A percentile compares a stretch with the other conserved stretches of the same genome.
phyloP scores from a whole-genome alignment of 225 moss, liverwort and hornwort genomes.

The Thuidium tamariscinum region DNA sequence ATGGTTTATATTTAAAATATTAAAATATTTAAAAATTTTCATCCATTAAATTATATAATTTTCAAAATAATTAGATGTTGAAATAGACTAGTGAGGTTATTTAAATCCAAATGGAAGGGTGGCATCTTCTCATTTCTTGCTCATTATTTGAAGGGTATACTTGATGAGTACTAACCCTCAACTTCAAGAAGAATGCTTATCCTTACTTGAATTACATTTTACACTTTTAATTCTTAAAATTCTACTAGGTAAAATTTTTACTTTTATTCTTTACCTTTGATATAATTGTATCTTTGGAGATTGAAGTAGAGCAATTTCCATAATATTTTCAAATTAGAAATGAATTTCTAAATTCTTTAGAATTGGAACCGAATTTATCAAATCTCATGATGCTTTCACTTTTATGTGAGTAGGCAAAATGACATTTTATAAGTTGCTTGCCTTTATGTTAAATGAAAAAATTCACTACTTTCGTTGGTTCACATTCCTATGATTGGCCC shows the following conservation, averaged over 20 bases:
- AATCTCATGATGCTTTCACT: not conserved
- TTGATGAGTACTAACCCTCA: accelerated
- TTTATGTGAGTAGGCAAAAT: not conserved
- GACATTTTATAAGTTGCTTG: accelerated
- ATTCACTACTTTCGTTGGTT: too few relatives aligned
- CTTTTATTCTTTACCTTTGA: accelerated
- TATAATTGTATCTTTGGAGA: not conserved
- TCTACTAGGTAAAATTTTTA: not conserved
- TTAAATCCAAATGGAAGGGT: accelerated
- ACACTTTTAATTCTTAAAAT: not conserved
- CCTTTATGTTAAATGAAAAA: not conserved
- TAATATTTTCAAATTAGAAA: not conserved
- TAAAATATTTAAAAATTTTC: not conserved
- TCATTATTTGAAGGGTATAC: not conserved
- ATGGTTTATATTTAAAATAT: not conserved
- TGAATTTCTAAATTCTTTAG: accelerated
- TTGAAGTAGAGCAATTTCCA: not conserved
- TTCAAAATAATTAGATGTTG: not conserved
- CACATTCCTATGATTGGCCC: too few relatives aligned
- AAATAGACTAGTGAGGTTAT: not conserved
- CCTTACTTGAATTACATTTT: not conserved
- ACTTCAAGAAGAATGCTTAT: not conserved
- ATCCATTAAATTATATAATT: not conserved
- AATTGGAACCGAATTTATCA: too few relatives aligned
- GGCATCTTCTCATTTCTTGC: accelerated